These are phyloP conservation scores for Fusarium bactridioides DNA, from an alignment of 2,329 filamentous ascomycete species.

Conservation along the genomic window DNA sequence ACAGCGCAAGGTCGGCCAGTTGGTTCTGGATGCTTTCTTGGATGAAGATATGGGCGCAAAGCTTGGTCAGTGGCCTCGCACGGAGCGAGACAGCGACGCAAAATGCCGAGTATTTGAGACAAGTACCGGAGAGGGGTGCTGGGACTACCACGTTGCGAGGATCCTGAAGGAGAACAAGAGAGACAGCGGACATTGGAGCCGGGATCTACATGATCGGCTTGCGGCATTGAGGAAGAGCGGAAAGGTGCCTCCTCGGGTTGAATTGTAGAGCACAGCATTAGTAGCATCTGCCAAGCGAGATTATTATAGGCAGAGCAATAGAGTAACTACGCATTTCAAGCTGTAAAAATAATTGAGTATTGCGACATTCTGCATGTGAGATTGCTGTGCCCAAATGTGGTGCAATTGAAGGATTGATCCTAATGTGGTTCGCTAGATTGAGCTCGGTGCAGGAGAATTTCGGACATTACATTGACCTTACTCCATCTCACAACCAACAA, in stretches of 20 bases:
- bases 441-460: conserved; percentile 27
- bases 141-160: conserved; percentile 61
- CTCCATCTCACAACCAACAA: not conserved
- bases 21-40: conserved; percentile 72
- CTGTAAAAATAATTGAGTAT: not conserved
- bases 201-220: conserved; percentile 50
- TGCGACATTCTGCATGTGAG: not conserved
- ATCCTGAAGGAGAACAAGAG: conserved; percentile 50
- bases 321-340: not conserved
- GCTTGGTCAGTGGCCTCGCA: conserved; percentile 63
- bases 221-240: conserved; percentile 43
- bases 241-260: conserved; percentile 38
- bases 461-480: not conserved
- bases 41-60: conserved; percentile 69
- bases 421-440: conserved; percentile 1
- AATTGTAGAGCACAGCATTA: conserved; percentile 44
- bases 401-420: not conserved
- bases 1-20: conserved; percentile 62
- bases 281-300: not conserved
- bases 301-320: not conserved
- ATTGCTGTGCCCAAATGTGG: not conserved
- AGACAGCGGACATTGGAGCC: conserved; percentile 56
- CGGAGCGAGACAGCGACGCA: conserved; percentile 44
- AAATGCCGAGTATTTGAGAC: conserved; percentile 47
- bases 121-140: conserved; percentile 60